A percentile compares a stretch with the other conserved stretches of the same genome.
phyloP scores from a whole-genome alignment of 495 filamentous ascomycete species.

The Talaromyces nanjingensis region DNA sequence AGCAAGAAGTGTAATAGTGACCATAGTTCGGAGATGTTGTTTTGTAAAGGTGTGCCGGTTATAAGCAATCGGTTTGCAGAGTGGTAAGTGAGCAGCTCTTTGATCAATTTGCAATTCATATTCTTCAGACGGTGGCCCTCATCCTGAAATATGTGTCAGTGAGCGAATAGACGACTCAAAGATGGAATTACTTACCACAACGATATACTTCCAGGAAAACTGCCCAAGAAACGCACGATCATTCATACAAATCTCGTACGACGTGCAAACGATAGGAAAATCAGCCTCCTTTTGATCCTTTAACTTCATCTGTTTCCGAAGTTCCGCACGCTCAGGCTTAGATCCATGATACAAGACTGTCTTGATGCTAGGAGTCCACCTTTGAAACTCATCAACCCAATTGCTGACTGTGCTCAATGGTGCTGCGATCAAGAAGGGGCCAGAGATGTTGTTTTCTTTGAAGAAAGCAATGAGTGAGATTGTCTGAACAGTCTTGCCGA shows the following conservation, averaged over 20 bases:
- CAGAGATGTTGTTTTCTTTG: constrained; percentile 76
- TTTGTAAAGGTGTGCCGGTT: constrained; percentile 91
- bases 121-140: constrained; percentile 98
- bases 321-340: constrained; percentile 62
- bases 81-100: constrained; percentile 76
- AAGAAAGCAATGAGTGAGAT: constrained; percentile 87
- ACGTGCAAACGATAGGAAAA: constrained; percentile 90
- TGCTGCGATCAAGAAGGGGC: constrained; percentile 84
- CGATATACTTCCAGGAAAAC: constrained; percentile 93
- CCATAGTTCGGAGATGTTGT: constrained; percentile 93
- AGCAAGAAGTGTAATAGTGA: constrained; percentile 90
- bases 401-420: constrained; percentile 89
- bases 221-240: constrained; percentile 71
- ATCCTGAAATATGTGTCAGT: constrained; percentile 43
- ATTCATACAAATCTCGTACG: constrained; percentile 90
- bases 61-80: constrained; percentile 88
- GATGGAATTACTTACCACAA: too few relatives aligned
- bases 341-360: constrained; percentile 85
- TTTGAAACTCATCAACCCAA: constrained; percentile 91
- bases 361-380: constrained; percentile 82
- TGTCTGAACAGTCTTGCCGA: constrained; percentile 93
- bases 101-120: constrained; percentile 85
- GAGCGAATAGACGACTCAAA: constrained; percentile 6
- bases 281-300: constrained; percentile 53
- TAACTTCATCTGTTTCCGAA: constrained; percentile 56